Evolutionary conservation across 768 basidiomycete species (phyloP), one percentile per base, ranked within the genome.

Genomic region (Macrolepiota albuminosa): DNA sequence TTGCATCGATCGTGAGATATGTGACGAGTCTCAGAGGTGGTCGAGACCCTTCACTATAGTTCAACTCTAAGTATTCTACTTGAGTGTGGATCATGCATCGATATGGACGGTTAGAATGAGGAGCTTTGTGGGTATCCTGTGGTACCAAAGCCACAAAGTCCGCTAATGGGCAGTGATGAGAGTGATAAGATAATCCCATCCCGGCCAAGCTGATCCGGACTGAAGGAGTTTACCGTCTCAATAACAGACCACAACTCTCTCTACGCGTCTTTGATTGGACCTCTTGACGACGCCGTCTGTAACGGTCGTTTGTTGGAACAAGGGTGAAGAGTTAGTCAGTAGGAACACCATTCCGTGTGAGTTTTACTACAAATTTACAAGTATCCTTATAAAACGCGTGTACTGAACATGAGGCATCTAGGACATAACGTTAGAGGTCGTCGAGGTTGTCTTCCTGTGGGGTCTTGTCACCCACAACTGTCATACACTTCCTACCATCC

Each of bases 401-500:
- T 73, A 66, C 74, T 78, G 64, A 76, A 82, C 82, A 84, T 79
- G 82, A 83, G 81, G 82, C 82, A 75, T 63, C 67, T 72, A 76
- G 76, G 74, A 70, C 72, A 72, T 75, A 56, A 75, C 75, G 72
- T 73, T 75, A 56, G 72, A 73, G 73, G 67, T 69, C 66, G 60
- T 64, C 56, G 58, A 37, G 61, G 55, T 54, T 54, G 53, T 62
- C 66, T 68, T 64, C 64, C 59, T 64, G 64, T 67, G 56, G 64
- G 31, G 58, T 55, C 58, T 62, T 60, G 48, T 62, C 59, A 54
- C 46, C 66, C 64, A 62, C 57, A 57, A 67, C 67, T 66, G 64
- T 68, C 59, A 61, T 67, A 67, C 65, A 58, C 58, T 64, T 34
- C 57, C 55, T 50, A 50, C 59, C 57, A 63, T 64, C 55, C 53